A percentile compares a stretch with the other conserved stretches of the same genome.
phyloP scores from a whole-genome alignment of 202 grass and related monocot species.

The Carex arenaria region DNA sequence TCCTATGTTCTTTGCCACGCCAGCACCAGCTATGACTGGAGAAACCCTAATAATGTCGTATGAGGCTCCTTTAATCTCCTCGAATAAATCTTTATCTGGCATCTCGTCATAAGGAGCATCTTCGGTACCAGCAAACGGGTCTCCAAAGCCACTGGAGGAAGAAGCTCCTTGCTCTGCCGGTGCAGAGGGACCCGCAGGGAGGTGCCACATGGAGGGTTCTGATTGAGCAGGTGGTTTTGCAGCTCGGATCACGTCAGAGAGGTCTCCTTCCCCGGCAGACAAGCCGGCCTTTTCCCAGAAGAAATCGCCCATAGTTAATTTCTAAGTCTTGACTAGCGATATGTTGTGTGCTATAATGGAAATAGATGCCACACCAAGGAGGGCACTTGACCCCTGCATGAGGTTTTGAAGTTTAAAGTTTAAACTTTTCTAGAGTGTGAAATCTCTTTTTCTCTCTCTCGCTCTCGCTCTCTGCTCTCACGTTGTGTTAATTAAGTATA shows the following conservation, averaged over 20 bases:
- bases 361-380: background rate
- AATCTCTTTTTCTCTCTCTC: background rate
- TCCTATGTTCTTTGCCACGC: background rate
- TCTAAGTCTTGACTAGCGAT: background rate
- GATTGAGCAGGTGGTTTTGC: slow-evolving; percentile 2
- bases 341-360: background rate
- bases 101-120: slow-evolving; percentile 24
- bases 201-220: slow-evolving; percentile 17
- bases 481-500: no score
- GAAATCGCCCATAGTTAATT: slow-evolving; percentile 59
- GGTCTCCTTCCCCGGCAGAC: slow-evolving; percentile 63
- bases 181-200: background rate
- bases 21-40: background rate
- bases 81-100: slow-evolving; percentile 5
- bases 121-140: slow-evolving; percentile 22
- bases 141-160: slow-evolving; percentile 21
- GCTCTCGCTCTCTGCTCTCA: background rate
- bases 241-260: slow-evolving; percentile 63
- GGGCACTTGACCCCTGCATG: background rate
- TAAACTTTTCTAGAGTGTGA: background rate
- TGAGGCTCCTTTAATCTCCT: slow-evolving; percentile 2
- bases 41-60: slow-evolving; percentile 25
- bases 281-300: slow-evolving; percentile 54
- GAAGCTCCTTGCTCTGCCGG: slow-evolving; percentile 1
- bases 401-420: background rate